Evolutionary conservation across 768 basidiomycete species (phyloP), one percentile per base, ranked within the genome.

Genomic region (Cyathus striatus): DNA sequence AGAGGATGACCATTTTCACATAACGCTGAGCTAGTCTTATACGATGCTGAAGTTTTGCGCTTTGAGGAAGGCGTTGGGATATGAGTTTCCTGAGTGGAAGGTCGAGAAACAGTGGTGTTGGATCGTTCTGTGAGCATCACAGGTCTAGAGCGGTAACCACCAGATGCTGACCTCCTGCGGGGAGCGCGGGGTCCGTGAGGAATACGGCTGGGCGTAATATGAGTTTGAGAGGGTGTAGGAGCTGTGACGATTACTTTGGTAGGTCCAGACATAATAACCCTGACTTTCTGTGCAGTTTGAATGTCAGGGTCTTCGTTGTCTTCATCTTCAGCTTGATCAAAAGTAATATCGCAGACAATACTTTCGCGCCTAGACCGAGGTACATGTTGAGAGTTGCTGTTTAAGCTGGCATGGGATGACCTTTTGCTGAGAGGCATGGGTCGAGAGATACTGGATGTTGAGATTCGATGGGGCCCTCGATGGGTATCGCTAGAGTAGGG

Each of bases 181-280:
- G n/a, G 53, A 4, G 65, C 59, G 18, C 70, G 69, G 14, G 76
- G 69, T 2, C 75, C 75, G 22, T 66, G 63, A 34, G 69, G 70
- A 40, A 70, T 62, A 25, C 69, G 65, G 42, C 54, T 63, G 14
- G 62, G 59, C 14, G 59, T 65, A 39, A 55, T 50, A 24, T 54
- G 55, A 44, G 64, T 62, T 23, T 54, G 55, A 5, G 64, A 68
- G 14, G 75, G 75, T 0, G 75, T 77, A n/a, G 76, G 72, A 6
- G 74, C 74, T 4, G 74, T 78, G 6, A 76, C 68, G 25, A 76
- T 75, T 14, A 76, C 74, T 46, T 64, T 73, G 17, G 74, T 75
- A 3, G 73, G 74, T 0, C 65, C 71, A 32, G 63, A 66, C 64
- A 75, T 67, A 14, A 75, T 53, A 23, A 73, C 64, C 23, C 66